Evolutionary conservation across 2,329 filamentous ascomycete genomes (phyloP), one percentile per base, ranked within the genome.

Genomic region (Plenodomus lindquistii): DNA sequence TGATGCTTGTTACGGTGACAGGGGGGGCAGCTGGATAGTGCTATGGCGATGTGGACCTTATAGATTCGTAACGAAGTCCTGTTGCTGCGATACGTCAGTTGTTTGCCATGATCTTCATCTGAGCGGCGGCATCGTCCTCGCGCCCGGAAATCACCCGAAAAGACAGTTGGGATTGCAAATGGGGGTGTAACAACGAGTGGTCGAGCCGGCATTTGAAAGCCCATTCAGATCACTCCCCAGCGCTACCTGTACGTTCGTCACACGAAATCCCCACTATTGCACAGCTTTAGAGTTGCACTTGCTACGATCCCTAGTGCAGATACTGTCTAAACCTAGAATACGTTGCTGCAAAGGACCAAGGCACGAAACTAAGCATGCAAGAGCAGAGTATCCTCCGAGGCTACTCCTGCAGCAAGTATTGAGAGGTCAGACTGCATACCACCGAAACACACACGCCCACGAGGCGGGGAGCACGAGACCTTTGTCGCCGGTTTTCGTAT

Each of bases 391-490:
- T 54, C 29, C 42, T 55, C 57, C 57, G 60, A 55, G 53, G 57
- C 58, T 60, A 62, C 57, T 55, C 53, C 52, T 58, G 48, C 54
- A 53, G 41, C 49, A 40, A 50, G 46, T 48, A 58, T 57, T 59
- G 54, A 44, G 44, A 55, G 45, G 50, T 46, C 46, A 53, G 54
- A 48, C 52, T 46, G 27, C 39, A 40, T 47, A 48, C 34, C 40
- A 39, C 49, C 44, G 42, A 45, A 44, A 29, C 38, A 20, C n/a
- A 20, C 18, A 17, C 9, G 9, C 17, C 17, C 34, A 35, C 35
- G 27, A 20, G 31, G 31, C 42, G 45, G 40, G 45, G n/a, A n/a
- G 20, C 43, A 35, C 35, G 36, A 40, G 38, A 34, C 16, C 36
- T 5, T 31, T 20, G 9, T 35, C 27, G 35, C 16, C 21, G 16